Base-by-base conservation (phyloP, 2,329 filamentous ascomycete species). In the Podosphaera fusca region DNA sequence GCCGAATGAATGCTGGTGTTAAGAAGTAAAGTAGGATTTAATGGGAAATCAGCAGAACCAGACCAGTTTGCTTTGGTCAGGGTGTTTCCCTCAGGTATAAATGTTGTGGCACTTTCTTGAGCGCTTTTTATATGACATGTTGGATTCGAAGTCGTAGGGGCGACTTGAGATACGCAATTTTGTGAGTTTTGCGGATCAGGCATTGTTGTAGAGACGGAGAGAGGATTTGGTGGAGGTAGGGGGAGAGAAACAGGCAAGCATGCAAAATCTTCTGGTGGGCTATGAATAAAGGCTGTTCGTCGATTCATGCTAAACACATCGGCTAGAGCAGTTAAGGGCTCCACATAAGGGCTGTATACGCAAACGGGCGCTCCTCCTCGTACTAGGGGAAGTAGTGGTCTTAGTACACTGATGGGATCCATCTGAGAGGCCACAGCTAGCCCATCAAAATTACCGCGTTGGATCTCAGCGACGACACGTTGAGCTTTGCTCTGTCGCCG, bases 261-360 rank as follows among this genome's bases (percentile, higher is more conserved):
- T 59, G 21, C 67, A 60, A 67, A 61, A 34, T 76, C 74, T 8
- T 70, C 62, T 0, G 78, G 77, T 3, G 74, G 73, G 2, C 70
- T 69, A 8, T 74, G 70, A 6, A 80, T 75, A 75, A 85, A 96
- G 0, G 88, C 88, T 0, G 82, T 81, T 35, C 87, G 78, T 3
- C 90, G 77, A 3, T 81, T 79, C 12, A 89, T 85, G 62, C 82
- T 88, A 69, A 95, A 96, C 62, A 83, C 80, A 67, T 98, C 92
- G 58, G 84, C 81, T 3, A 95, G 72, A 60, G 80, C 75, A 0
- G 82, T 78, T 5, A 96, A 74, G 0, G 88, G 81, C 69, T 96
- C 92, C 45, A 90, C 75, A 9, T 79, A 81, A 0, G 85, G 84
- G 5, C 80, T 84, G 73, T 95, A 96, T 40, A 95, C 82, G 47